Percentiles rank a stretch among this genome's conserved stretches.
These are phyloP conservation scores for Xylariomycetidae sp. DNA, from an alignment of 2,329 filamentous ascomycete genomes.

Conservation along the genomic window DNA sequence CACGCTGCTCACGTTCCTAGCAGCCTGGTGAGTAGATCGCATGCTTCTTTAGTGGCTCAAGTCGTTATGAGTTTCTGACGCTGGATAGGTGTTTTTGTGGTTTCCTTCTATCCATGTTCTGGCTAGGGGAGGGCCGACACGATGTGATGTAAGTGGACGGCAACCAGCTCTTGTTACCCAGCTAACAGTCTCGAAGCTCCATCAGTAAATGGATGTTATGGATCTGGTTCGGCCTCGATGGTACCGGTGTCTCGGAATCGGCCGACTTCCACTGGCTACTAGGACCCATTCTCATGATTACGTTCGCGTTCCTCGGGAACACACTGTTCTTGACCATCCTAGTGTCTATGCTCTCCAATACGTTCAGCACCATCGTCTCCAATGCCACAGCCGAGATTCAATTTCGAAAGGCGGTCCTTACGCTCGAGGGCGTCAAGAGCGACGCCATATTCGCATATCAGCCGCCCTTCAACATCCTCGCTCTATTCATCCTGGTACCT, in stretches of 20 bases:
- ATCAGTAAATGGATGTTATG: constrained; percentile 90
- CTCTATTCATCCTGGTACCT: constrained; percentile 66
- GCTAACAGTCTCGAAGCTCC: constrained; percentile 37
- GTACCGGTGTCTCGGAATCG: constrained; percentile 54
- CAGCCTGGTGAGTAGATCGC: constrained; percentile 54
- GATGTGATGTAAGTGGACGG: constrained; percentile 43
- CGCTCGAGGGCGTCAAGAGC: constrained; percentile 78
- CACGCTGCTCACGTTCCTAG: constrained; percentile 66
- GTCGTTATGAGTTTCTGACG: no score
- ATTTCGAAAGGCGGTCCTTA: constrained; percentile 73
- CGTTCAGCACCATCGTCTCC: constrained; percentile 69
- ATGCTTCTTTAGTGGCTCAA: no score
- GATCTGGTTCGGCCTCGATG: constrained; percentile 87
- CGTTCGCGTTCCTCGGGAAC: constrained; percentile 81
- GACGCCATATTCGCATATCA: constrained; percentile 79
- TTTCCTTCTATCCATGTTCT: constrained; percentile 72
- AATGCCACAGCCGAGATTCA: constrained; percentile 80
- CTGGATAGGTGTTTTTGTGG: constrained; percentile 62
- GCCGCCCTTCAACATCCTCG: constrained; percentile 77
- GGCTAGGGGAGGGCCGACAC: constrained; percentile 64
- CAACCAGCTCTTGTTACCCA: not conserved
- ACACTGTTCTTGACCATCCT: constrained; percentile 85
- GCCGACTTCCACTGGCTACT: constrained; percentile 73
- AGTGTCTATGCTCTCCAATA: constrained; percentile 81
- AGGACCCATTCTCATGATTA: constrained; percentile 72